Conservation (phyloP, 768 basidiomycete species). For the Paxillus ammoniavirescens region DNA sequence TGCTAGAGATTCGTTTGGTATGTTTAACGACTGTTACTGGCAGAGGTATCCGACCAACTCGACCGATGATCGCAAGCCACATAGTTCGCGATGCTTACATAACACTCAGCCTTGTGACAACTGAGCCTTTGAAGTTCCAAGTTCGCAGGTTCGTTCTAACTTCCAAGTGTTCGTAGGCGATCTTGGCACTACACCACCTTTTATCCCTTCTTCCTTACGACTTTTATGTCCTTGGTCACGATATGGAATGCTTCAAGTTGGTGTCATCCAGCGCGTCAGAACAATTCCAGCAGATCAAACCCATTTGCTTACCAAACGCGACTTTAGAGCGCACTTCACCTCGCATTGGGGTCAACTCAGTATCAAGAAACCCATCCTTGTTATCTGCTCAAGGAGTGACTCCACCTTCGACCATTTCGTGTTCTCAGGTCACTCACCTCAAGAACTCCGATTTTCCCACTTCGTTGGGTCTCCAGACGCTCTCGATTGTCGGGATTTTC, state of each 20-base stretch:
- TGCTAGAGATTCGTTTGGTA: slow-evolving; percentile 21
- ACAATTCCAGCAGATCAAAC: slow-evolving; percentile 17
- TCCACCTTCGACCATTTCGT: slow-evolving; percentile 3
- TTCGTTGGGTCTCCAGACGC: no score
- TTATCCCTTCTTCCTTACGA: slow-evolving; percentile 11
- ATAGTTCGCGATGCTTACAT: neutral
- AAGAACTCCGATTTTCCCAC: slow-evolving; percentile 48
- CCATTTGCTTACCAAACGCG: slow-evolving; percentile 84
- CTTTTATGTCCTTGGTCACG: slow-evolving; percentile 18
- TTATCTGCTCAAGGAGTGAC: slow-evolving; percentile 6
- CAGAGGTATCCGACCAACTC: no score
- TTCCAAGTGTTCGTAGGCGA: neutral
- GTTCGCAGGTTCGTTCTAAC: no score
- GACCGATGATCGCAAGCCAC: no score
- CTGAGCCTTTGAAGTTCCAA: no score
- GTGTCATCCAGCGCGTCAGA: slow-evolving; percentile 17
- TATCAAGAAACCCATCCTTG: slow-evolving; percentile 54
- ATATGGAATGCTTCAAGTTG: slow-evolving; percentile 48
- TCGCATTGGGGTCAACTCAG: slow-evolving; percentile 42
- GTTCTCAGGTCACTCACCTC: slow-evolving; percentile 1
- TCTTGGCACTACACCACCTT: neutral
- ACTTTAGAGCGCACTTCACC: slow-evolving; percentile 69
- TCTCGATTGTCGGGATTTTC: no score
- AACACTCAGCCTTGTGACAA: no score
- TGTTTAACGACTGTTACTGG: slow-evolving; percentile 1